A percentile compares a stretch with the other conserved stretches of the same genome.
These are phyloP conservation scores for Apiospora marii DNA, from an alignment of 2,329 filamentous ascomycete species.

Conservation along the genomic window DNA sequence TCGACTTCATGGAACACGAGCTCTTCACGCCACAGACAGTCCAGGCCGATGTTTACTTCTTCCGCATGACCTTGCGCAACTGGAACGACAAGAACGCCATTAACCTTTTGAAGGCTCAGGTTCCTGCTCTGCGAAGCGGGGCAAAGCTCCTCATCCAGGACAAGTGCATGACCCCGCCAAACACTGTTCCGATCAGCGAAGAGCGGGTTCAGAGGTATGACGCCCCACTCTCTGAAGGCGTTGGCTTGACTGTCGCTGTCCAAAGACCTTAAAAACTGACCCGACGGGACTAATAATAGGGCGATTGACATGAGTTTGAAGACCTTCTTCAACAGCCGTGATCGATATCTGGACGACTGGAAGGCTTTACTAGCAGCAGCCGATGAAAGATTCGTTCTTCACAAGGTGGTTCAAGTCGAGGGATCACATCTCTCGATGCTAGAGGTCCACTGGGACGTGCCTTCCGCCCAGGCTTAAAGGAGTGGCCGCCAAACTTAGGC, in stretches of 20 bases:
- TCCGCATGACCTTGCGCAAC: constrained; percentile 22
- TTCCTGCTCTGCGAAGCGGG: constrained; percentile 14
- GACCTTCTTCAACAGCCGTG: constrained; percentile 14
- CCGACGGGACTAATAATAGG: constrained; percentile 24
- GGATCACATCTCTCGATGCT: constrained; percentile 10
- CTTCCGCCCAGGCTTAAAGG: constrained; percentile 36
- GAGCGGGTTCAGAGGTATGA: constrained; percentile 32
- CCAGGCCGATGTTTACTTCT: constrained; percentile 18
- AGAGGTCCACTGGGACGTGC: constrained; percentile 25
- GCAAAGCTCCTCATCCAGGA: constrained; percentile 14
- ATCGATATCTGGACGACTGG: constrained; percentile 17
- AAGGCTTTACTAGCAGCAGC: background rate
- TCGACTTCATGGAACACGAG: constrained; percentile 35
- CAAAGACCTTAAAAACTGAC: background rate
- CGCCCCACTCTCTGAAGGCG: background rate
- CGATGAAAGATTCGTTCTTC: background rate
- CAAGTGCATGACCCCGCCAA: constrained; percentile 21
- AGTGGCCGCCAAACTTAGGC: background rate
- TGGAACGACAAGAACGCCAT: constrained; percentile 25
- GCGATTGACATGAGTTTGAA: constrained; percentile 31
- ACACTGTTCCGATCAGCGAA: constrained; percentile 29
- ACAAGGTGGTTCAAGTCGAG: constrained; percentile 4
- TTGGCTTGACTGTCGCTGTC: background rate
- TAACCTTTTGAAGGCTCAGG: background rate
- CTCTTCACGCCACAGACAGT: constrained; percentile 35